A percentile compares a stretch with the other conserved stretches of the same genome.
Conservation (phyloP, 2,329 filamentous ascomycete species). For the Tolypocladium inflatum region DNA sequence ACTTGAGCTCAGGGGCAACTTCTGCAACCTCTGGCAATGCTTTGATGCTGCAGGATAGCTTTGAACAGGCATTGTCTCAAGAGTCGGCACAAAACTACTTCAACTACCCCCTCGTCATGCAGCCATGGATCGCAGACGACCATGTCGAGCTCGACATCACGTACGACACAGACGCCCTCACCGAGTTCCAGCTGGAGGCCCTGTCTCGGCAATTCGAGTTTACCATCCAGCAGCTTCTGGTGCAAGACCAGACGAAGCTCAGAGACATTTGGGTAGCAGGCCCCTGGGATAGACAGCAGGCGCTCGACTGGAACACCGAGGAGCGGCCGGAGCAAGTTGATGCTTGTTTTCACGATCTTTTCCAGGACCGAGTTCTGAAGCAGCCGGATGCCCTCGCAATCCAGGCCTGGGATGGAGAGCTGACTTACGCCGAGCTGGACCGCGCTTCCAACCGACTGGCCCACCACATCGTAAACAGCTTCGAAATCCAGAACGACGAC, state of each 20-base stretch:
- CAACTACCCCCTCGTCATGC: slow-evolving; percentile 3
- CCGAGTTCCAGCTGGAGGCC: neutral
- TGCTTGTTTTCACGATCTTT: neutral
- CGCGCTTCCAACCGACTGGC: slow-evolving; percentile 2
- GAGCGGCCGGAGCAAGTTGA: neutral
- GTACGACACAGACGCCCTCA: neutral
- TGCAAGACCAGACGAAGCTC: no score
- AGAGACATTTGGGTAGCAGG: no score
- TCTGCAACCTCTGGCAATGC: no score
- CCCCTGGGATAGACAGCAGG: no score
- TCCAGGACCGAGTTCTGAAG: neutral
- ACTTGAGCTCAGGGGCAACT: no score
- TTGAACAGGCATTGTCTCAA: no score
- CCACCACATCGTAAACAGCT: slow-evolving; percentile 3
- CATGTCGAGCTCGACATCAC: neutral
- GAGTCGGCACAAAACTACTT: neutral
- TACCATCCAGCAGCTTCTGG: no score
- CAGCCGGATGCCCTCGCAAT: slow-evolving; percentile 21
- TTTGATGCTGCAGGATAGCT: no score
- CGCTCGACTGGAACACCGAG: no score
- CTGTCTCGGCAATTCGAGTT: no score
- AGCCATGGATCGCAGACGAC: neutral
- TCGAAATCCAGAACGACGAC: slow-evolving; percentile 2
- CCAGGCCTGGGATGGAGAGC: slow-evolving; percentile 29
- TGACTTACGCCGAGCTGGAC: slow-evolving; percentile 27